These are phyloP conservation scores for Phytophthora quininea DNA, from an alignment of 352 stramenopile species.

Conservation along the genomic window DNA sequence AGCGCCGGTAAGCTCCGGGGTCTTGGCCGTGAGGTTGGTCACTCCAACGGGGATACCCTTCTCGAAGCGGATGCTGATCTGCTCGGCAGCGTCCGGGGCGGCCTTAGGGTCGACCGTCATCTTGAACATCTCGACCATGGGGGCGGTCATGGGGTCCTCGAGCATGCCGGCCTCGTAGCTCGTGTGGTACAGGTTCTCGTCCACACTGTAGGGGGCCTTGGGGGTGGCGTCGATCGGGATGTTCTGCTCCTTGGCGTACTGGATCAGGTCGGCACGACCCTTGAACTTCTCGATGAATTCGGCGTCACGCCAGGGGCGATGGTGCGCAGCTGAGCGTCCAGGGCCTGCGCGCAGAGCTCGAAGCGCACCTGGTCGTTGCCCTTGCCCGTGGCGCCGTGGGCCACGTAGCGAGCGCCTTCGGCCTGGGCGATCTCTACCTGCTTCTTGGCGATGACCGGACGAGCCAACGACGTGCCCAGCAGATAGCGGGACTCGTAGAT, in stretches of 20 bases:
- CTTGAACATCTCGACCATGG: slow-evolving; percentile 97
- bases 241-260: slow-evolving; percentile 96
- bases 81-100: slow-evolving; percentile 90
- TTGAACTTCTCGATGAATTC: slow-evolving; percentile 99
- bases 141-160: slow-evolving; percentile 93
- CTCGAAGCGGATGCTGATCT: slow-evolving; percentile 95
- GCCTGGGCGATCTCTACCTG: slow-evolving; percentile 93
- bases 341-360: slow-evolving; percentile 97
- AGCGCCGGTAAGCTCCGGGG: slow-evolving; percentile 89
- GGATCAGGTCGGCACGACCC: slow-evolving; percentile 95
- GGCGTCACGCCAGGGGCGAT: slow-evolving; percentile 98
- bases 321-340: slow-evolving; percentile 95
- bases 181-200: slow-evolving; percentile 99
- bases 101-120: slow-evolving; percentile 97
- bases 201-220: slow-evolving; percentile 98
- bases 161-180: slow-evolving; percentile 98
- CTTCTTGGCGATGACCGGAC: slow-evolving; percentile 98
- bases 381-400: slow-evolving; percentile 98
- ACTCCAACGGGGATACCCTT: slow-evolving; percentile 95
- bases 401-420: slow-evolving; percentile 93
- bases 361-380: slow-evolving; percentile 99
- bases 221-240: slow-evolving; percentile 97
- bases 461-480: slow-evolving; percentile 97
- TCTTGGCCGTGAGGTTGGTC: slow-evolving; percentile 89
- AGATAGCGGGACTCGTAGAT: slow-evolving; percentile 99